These are phyloP conservation scores for Ustilaginoidea virens DNA, from an alignment of 2,329 filamentous ascomycete genomes.

Conservation along the genomic window DNA sequence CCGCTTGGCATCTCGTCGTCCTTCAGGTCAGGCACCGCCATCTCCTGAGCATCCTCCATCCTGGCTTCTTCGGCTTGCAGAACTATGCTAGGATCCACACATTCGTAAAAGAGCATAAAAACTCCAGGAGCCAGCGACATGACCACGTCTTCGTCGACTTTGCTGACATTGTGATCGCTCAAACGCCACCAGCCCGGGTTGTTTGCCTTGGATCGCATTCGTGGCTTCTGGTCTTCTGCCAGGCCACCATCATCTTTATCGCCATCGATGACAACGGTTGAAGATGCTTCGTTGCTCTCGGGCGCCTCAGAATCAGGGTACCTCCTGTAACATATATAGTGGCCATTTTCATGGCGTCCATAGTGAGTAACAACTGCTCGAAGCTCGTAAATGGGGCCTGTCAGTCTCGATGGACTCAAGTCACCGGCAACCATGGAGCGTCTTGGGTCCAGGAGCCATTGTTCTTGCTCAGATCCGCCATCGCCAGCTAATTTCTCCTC, in stretches of 20 bases:
- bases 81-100: conserved; percentile 38
- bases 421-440: conserved; percentile 58
- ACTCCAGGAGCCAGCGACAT: conserved; percentile 58
- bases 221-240: conserved; percentile 3
- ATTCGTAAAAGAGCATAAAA: conserved; percentile 97
- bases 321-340: conserved; percentile 84
- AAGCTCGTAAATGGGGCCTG: conserved; percentile 55
- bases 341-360: conserved; percentile 84
- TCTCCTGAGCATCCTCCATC: conserved; percentile 8
- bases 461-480: conserved; percentile 30
- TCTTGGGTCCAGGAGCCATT: conserved; percentile 54
- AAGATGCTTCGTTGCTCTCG: background rate
- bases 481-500: conserved; percentile 7
- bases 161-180: conserved; percentile 73
- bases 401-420: conserved; percentile 30
- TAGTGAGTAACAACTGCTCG: conserved; percentile 78
- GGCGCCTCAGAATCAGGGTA: conserved; percentile 27
- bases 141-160: conserved; percentile 58
- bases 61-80: conserved; percentile 16
- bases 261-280: conserved; percentile 2
- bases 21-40: background rate
- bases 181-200: conserved; percentile 69
- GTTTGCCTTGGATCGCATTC: conserved; percentile 2
- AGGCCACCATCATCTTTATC: conserved; percentile 5
- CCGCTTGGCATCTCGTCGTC: background rate